Evolutionary conservation across 108 stramenopile genomes (phyloP).

Genomic region (Cyclotella kingstonii): DNA sequence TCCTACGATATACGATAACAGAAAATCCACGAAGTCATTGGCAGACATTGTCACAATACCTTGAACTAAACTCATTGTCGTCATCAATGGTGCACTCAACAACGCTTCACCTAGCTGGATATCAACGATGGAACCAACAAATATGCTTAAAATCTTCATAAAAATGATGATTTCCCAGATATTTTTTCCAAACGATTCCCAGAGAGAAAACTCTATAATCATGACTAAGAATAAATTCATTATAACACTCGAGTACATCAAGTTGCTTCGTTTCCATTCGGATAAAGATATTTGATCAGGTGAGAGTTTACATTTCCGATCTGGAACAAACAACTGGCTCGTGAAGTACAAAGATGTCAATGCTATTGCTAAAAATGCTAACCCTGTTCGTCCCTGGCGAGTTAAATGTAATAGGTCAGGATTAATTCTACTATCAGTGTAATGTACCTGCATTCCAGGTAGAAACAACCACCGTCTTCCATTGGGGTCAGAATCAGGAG

Average conservation of each 20-base stretch:
- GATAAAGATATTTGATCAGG: conserved; percentile 24
- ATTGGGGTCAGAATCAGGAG: conserved; percentile 16
- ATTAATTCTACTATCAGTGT: conserved; percentile 52
- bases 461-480: conserved; percentile 29
- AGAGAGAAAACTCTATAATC: conserved; percentile 76
- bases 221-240: conserved; percentile 65
- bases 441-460: conserved; percentile 45
- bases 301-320: conserved; percentile 38
- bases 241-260: conserved; percentile 62
- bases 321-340: conserved; percentile 65
- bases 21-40: conserved; percentile 83
- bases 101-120: conserved; percentile 70
- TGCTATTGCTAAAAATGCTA: conserved; percentile 66
- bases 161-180: conserved; percentile 80
- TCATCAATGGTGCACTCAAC: conserved; percentile 67
- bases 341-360: conserved; percentile 44
- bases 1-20: conserved; percentile 74
- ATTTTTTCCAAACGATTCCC: conserved; percentile 66
- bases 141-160: conserved; percentile 60
- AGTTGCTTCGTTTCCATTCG: conserved; percentile 65
- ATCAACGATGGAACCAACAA: conserved; percentile 57
- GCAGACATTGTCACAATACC: conserved; percentile 65
- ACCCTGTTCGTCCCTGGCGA: conserved; percentile 69
- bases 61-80: conserved; percentile 60
- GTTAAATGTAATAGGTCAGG: conserved; percentile 42